Percentiles rank a stretch among this genome's conserved stretches.
These are phyloP conservation scores for Phlegmacium glaucopus DNA, from an alignment of 768 basidiomycete genomes.

Conservation along the genomic window DNA sequence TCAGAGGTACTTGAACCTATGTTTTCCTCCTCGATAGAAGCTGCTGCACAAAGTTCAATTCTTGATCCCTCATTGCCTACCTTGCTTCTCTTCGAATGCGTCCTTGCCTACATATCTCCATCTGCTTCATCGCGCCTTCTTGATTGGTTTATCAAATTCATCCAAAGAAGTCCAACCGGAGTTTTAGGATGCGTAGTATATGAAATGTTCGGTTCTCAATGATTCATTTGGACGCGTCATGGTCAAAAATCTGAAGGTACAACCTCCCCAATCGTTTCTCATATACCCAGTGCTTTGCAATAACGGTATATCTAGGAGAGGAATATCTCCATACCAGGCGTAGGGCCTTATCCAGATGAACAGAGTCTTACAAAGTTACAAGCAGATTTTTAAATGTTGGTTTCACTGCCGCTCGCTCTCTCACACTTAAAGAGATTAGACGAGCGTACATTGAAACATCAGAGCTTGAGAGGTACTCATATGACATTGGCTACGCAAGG, in stretches of 20 bases:
- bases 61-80: conserved; percentile 71
- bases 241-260: conserved; percentile 80
- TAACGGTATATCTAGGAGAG: conserved; percentile 43
- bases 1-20: conserved; percentile 39
- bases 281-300: conserved; percentile 1
- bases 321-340: conserved; percentile 73
- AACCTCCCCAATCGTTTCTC: conserved; percentile 6
- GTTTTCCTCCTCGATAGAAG: conserved; percentile 13
- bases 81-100: conserved; percentile 88
- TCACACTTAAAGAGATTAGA: conserved; percentile 71
- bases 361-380: conserved; percentile 52
- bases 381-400: conserved; percentile 56
- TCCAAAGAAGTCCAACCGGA: conserved; percentile 25
- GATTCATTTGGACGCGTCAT: conserved; percentile 94
- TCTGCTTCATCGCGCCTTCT: conserved; percentile 55
- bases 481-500: background rate
- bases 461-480: conserved; percentile 57
- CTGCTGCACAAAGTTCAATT: conserved; percentile 22
- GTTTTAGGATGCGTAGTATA: conserved; percentile 68
- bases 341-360: conserved; percentile 54
- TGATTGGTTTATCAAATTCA: conserved; percentile 67
- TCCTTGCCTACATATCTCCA: conserved; percentile 83
- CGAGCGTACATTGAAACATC: conserved; percentile 37
- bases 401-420: conserved; percentile 51
- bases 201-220: conserved; percentile 88